Percentiles rank a stretch among this genome's conserved stretches.
Conservation (phyloP, 192 early-diverging fungal genomes). For the Thamnidium elegans region DNA sequence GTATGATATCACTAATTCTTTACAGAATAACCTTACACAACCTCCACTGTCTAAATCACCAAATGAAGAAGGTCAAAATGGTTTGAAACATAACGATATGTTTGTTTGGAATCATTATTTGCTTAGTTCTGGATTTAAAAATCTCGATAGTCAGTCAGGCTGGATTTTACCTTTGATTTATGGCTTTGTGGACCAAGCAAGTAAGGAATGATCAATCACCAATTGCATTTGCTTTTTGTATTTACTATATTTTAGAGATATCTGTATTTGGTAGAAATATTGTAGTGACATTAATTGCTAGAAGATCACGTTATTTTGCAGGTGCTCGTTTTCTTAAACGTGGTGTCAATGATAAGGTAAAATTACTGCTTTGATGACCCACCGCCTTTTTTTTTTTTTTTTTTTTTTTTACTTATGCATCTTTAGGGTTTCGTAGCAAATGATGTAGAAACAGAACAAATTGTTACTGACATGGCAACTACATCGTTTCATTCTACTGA, state of each 20-base stretch:
- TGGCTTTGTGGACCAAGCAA: constrained; percentile 97
- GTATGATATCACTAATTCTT: constrained; percentile 89
- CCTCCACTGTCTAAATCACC: constrained; percentile 19
- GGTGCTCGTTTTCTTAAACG: constrained; percentile 95
- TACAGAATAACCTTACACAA: constrained; percentile 87
- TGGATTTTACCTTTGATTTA: constrained; percentile 87
- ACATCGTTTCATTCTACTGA: constrained; percentile 79
- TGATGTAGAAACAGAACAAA: constrained; percentile 98
- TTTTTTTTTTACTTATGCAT: too few species aligned
- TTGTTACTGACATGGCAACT: constrained; percentile 86
- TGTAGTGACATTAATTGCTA: constrained; percentile 90
- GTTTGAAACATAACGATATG: constrained; percentile 69
- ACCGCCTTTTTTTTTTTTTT: too few species aligned
- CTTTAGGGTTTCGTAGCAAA: constrained; percentile 92
- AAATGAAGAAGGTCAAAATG: not conserved
- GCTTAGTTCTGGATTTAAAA: constrained; percentile 60
- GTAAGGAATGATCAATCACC: constrained; percentile 40
- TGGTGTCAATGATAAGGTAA: constrained; percentile 84
- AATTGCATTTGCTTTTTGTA: not conserved
- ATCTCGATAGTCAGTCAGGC: constrained; percentile 60
- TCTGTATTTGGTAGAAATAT: constrained; percentile 90
- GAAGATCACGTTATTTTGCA: constrained; percentile 91
- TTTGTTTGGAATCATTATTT: constrained; percentile 95
- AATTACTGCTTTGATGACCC: not conserved
- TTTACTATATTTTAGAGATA: constrained; percentile 54